Conservation (phyloP, 495 filamentous ascomycete species). For the Letharia lupina region DNA sequence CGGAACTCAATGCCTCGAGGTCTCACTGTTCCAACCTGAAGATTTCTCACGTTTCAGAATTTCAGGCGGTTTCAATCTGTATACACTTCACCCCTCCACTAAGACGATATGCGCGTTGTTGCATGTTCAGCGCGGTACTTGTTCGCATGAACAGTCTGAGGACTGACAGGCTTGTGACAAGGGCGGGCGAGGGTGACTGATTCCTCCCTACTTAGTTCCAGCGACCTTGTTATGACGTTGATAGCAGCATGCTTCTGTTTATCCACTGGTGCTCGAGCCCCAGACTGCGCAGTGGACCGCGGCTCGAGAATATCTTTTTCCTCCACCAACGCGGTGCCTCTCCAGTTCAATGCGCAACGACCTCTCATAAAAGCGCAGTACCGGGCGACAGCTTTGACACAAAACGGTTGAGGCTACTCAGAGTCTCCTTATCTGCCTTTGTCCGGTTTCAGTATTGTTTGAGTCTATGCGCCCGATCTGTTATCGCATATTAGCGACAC, state of each 20-base stretch:
- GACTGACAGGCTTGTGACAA: neutral
- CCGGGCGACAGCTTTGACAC: neutral
- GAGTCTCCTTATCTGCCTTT: neutral
- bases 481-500: neutral
- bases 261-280: neutral
- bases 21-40: neutral
- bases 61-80: neutral
- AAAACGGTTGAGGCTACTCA: neutral
- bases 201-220: neutral
- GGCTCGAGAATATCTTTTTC: neutral
- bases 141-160: neutral
- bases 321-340: neutral
- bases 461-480: neutral
- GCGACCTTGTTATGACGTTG: neutral
- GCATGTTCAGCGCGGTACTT: neutral
- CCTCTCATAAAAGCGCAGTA: neutral
- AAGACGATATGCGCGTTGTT: neutral
- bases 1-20: neutral
- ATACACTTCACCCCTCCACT: neutral
- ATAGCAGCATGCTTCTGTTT: neutral
- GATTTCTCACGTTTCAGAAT: neutral
- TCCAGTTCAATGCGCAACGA: neutral
- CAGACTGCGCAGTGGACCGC: neutral
- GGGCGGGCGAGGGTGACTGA: neutral
- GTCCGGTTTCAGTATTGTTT: neutral